Base-by-base conservation (phyloP, 2,329 filamentous ascomycete species). In the Phaeosphaeria sp. region DNA sequence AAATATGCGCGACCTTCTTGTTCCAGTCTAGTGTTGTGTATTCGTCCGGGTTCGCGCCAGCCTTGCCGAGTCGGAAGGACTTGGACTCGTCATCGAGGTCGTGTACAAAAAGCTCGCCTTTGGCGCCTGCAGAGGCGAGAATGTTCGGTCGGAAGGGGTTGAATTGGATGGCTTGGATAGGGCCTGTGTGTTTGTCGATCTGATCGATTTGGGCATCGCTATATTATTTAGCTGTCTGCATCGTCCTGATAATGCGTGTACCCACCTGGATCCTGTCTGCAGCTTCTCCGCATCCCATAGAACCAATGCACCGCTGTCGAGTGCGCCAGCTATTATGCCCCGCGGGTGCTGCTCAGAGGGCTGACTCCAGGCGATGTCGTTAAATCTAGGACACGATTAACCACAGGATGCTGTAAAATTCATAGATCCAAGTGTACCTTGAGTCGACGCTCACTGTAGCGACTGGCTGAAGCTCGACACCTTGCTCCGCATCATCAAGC, bases 1-100 rank as follows among this genome's bases (percentile, higher is more conserved):
- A 82, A 75, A 99, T 99, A 75, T 99, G 94, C 15, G 94, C 88
- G 43, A 98, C 94, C 81, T 96, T 98, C 74, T 93, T 93, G 80
- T 99, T 99, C 96, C 96, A 99, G 68, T 97, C 94, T 59, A 99
- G 84, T 66, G 93, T 96, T 72, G 98, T 95, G 64, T 98, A 91
- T 69, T 99, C 95, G 72, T 98, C 94, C 41, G 93, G 91, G 73
- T 94, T 90, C 63, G 93, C 93, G 43, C 92, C 92, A 39, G 90
- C 86, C 64, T 91, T 96, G 59, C 95, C 95, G 30, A 99, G 83
- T 63, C 93, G 88, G 80, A 96, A 96, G 5, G 94, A 91, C 74
- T 91, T 95, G 56, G 87, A 87, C 67, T 93, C 86, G 77, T 98
- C 93, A 79, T 96, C 93, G 67, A 98, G 82, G 73, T 99, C 94